These are phyloP conservation scores for Acacia acuminata DNA, from an alignment of 306 rosid species.

Conservation along the genomic window DNA sequence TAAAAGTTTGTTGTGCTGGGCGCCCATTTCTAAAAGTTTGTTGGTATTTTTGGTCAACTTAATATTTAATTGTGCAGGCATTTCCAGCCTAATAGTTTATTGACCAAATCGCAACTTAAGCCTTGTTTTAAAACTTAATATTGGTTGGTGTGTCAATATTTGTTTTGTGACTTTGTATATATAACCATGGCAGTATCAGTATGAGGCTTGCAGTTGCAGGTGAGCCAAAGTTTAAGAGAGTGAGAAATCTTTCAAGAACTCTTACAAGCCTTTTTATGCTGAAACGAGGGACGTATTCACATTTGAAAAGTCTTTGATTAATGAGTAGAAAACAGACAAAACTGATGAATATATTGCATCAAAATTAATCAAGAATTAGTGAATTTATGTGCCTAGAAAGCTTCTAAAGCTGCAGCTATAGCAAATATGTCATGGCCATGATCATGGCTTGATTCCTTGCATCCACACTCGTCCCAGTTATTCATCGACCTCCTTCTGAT, in stretches of 20 bases:
- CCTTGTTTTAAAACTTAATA: neutral
- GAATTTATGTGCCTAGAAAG: constrained; percentile 30
- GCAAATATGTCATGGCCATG: constrained; percentile 65
- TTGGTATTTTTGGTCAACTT: too few species aligned
- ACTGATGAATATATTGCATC: neutral
- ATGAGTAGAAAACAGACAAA: neutral
- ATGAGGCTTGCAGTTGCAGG: neutral
- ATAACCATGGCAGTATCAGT: neutral
- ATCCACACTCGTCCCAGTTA: constrained; percentile 60
- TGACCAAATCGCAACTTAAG: too few species aligned
- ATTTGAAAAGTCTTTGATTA: neutral
- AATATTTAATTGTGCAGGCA: too few species aligned
- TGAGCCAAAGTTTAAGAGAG: neutral
- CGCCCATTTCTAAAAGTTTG: too few species aligned
- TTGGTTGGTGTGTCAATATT: neutral
- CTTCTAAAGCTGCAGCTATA: constrained; percentile 59
- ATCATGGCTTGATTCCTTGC: constrained; percentile 45
- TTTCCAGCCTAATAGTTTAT: too few species aligned
- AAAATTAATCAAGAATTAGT: neutral
- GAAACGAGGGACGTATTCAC: neutral
- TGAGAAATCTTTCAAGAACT: neutral
- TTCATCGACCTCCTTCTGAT: constrained; percentile 22
- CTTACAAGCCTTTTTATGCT: neutral
- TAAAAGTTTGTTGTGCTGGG: too few species aligned
- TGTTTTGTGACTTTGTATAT: neutral